Evolutionary conservation across 192 early-diverging fungal genomes (phyloP).

Genomic region (Kickxella alabastrina): DNA sequence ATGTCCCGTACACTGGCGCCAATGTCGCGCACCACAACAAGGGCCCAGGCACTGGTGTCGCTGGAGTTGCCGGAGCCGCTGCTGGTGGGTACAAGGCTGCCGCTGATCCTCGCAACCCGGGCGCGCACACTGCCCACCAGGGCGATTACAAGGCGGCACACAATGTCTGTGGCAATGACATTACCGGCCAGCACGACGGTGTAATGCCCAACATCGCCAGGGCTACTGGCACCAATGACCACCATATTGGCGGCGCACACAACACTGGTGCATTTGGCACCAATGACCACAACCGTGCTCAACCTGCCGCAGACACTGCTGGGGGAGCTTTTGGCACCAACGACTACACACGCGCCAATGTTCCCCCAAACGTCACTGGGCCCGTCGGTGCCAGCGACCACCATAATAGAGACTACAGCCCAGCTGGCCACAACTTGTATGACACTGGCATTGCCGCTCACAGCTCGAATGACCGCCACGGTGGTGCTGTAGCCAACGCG

Average conservation of each 20-base stretch:
- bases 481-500: neutral
- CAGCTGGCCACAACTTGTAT: neutral
- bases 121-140: neutral
- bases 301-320: too few species aligned
- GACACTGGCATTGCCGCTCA: neutral
- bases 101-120: neutral
- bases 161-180: neutral
- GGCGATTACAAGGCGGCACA: neutral
- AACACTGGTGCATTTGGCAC: too few species aligned
- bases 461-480: slow-evolving; percentile 1
- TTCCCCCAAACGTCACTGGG: too few species aligned
- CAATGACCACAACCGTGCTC: too few species aligned
- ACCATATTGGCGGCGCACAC: too few species aligned
- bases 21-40: neutral
- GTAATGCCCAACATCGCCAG: too few species aligned
- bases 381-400: too few species aligned
- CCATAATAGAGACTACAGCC: too few species aligned
- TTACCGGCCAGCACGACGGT: neutral
- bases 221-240: too few species aligned
- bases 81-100: slow-evolving; percentile 4
- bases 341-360: too few species aligned
- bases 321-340: too few species aligned
- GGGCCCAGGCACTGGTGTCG: neutral
- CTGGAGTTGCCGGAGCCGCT: slow-evolving; percentile 1
- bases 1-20: neutral